These are phyloP conservation scores for Didymella sp. DNA, from an alignment of 2,329 filamentous ascomycete species.

Conservation along the genomic window DNA sequence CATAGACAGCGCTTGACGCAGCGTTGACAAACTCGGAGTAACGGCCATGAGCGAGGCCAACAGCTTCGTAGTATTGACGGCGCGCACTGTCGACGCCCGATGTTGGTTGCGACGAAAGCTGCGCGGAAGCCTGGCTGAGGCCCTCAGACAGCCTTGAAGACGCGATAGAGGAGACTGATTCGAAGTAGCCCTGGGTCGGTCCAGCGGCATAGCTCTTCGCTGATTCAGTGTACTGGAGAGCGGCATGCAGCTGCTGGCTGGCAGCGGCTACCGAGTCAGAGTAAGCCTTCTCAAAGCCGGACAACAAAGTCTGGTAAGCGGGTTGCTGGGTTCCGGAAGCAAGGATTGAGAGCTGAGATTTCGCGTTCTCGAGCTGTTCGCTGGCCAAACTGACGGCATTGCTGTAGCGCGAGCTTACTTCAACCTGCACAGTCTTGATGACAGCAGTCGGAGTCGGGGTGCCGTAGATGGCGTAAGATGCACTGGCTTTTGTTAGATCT, in stretches of 20 bases:
- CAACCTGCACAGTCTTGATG: conserved; percentile 55
- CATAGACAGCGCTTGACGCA: conserved; percentile 73
- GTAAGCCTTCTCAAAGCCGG: conserved; percentile 73
- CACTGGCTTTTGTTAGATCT: conserved; percentile 45
- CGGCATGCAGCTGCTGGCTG: conserved; percentile 64
- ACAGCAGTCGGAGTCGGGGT: conserved; percentile 56
- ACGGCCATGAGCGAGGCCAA: conserved; percentile 78
- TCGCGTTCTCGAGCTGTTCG: conserved; percentile 70
- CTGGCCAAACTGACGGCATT: conserved; percentile 70
- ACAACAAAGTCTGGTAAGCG: conserved; percentile 71
- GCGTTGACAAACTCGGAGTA: conserved; percentile 78
- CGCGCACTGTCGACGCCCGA: conserved; percentile 64
- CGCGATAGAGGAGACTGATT: conserved; percentile 71
- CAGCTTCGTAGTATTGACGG: conserved; percentile 77
- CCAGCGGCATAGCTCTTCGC: conserved; percentile 50
- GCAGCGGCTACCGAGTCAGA: conserved; percentile 69
- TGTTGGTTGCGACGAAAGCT: conserved; percentile 71
- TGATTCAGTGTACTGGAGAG: conserved; percentile 55
- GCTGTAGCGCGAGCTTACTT: conserved; percentile 64
- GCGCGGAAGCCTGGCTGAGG: conserved; percentile 72
- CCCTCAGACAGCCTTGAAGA: conserved; percentile 73
- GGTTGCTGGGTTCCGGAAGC: conserved; percentile 74
- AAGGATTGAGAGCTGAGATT: conserved; percentile 70
- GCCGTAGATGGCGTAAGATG: conserved; percentile 64
- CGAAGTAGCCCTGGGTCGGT: conserved; percentile 58